A percentile compares a stretch with the other conserved stretches of the same genome.
These are phyloP conservation scores for Hanseniaspora clermontiae DNA, from an alignment of 805 yeast species.

Conservation along the genomic window DNA sequence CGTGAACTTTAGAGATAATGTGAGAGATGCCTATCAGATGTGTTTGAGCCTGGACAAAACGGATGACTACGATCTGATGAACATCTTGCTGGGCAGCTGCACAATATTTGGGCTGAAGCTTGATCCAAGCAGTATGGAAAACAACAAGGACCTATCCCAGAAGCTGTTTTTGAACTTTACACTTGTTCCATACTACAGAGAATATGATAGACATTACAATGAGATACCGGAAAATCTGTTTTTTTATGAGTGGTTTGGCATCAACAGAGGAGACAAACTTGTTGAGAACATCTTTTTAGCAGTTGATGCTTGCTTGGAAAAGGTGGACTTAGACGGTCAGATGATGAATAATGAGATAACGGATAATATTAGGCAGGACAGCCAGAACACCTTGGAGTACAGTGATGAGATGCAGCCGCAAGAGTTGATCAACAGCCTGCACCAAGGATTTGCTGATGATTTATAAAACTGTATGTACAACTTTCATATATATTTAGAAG, in stretches of 20 bases:
- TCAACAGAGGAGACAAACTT: conserved; percentile 31
- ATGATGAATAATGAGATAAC: conserved; percentile 12
- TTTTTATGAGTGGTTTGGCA: conserved; percentile 30
- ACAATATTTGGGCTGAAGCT: conserved; percentile 1
- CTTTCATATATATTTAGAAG: neutral
- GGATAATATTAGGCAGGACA: neutral
- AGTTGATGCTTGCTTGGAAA: conserved; percentile 27
- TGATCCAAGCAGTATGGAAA: neutral
- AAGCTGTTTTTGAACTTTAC: conserved; percentile 20
- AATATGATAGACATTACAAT: conserved; percentile 29
- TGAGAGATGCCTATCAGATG: conserved; percentile 1
- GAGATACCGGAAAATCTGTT: conserved; percentile 28
- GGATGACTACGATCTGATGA: neutral
- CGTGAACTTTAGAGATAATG: conserved; percentile 7
- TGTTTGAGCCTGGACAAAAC: neutral
- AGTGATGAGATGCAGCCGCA: conserved; percentile 19
- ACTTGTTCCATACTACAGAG: conserved; percentile 29
- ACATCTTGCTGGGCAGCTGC: conserved; percentile 2
- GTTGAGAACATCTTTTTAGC: conserved; percentile 30
- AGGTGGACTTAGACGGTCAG: conserved; percentile 14
- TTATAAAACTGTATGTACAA: conserved; percentile 14
- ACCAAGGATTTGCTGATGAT: conserved; percentile 24
- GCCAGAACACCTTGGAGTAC: conserved; percentile 11
- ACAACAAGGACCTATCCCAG: neutral
- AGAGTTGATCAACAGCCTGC: conserved; percentile 16